Evolutionary conservation across 1,139 yeast genomes (phyloP), one percentile per base, ranked within the genome.

Genomic region (Magnusiomyces paraingens): DNA sequence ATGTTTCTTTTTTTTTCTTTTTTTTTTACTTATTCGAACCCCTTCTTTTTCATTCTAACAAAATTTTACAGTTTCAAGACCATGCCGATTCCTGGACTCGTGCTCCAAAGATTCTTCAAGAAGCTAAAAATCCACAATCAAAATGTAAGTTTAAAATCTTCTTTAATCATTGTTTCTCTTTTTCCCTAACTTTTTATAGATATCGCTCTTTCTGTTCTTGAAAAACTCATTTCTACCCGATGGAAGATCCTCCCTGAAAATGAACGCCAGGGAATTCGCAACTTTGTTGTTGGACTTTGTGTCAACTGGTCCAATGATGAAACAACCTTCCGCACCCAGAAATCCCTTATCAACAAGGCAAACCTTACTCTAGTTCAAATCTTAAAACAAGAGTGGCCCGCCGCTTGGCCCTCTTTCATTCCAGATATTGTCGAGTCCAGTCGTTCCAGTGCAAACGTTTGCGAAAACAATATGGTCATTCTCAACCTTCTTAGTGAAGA

Each of bases 321-420:
- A 58, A 74, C 77, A n/a, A 76, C 83, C 22, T 90, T 91, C 68
- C 80, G 78, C 55, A 73, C 79, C 49, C 91, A 91, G 67, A 83
- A 84, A 66, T 84, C 97, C 20, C 78, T 93, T 66, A 88, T 93
- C 64, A 89, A 87, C 73, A 94, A 94, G 70, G 91, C 93, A 63
- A 96, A 93, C 72, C 78, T 93, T 67, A 93, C 98, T 6, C 76
- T 93, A 66, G 99, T 93, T 42, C 95, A 93, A 66, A 84, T 93
- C 52, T 80, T 93, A 66, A 93, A 93, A 68, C 98, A 94, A 71
- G 99, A 93, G 68, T 93, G 99, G 99, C 99, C 99, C 43, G 90
- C 84, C 62, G 87, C 90, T 67, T 93, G 99, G 99, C 98, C 98
- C 21, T 88, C 86, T 63, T 93, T 94, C 65, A 86, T 93, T 53